Conservation (phyloP, 78 protist genomes). For the Cavenderia fasciculata region DNA sequence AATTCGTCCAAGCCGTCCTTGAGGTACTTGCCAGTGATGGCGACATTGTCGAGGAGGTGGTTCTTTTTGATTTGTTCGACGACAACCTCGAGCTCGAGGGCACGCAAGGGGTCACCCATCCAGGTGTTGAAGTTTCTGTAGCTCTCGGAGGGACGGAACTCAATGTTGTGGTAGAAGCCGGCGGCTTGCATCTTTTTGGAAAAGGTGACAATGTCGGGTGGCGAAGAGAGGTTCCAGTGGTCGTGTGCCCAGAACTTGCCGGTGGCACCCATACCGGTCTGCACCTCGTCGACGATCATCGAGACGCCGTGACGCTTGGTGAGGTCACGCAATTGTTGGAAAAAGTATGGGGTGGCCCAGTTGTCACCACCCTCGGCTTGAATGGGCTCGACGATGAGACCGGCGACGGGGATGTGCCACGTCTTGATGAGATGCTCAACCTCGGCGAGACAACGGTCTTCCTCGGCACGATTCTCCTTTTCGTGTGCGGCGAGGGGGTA, state of each 20-base stretch:
- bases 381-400: slow-evolving; percentile 87
- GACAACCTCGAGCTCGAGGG: slow-evolving; percentile 67
- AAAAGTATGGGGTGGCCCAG: slow-evolving; percentile 84
- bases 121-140: slow-evolving; percentile 89
- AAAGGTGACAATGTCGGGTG: slow-evolving; percentile 93
- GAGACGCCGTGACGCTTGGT: slow-evolving; percentile 66
- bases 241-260: slow-evolving; percentile 91
- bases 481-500: slow-evolving; percentile 82
- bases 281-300: slow-evolving; percentile 90
- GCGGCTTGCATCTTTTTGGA: slow-evolving; percentile 87
- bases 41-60: slow-evolving; percentile 73
- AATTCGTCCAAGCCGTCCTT: slow-evolving; percentile 51
- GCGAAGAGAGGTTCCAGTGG: slow-evolving; percentile 82
- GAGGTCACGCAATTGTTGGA: slow-evolving; percentile 75
- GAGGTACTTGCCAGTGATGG: slow-evolving; percentile 83
- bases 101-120: slow-evolving; percentile 90
- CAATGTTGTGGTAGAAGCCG: slow-evolving; percentile 84
- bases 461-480: slow-evolving; percentile 76
- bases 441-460: slow-evolving; percentile 80
- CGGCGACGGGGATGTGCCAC: slow-evolving; percentile 78
- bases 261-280: slow-evolving; percentile 89
- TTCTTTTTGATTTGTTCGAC: slow-evolving; percentile 63
- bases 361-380: slow-evolving; percentile 90
- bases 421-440: slow-evolving; percentile 78
- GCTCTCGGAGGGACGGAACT: slow-evolving; percentile 65